Evolutionary conservation across 345 rosid genomes (phyloP), one percentile per base, ranked within the genome.

Genomic region (Salix suchowensis): DNA sequence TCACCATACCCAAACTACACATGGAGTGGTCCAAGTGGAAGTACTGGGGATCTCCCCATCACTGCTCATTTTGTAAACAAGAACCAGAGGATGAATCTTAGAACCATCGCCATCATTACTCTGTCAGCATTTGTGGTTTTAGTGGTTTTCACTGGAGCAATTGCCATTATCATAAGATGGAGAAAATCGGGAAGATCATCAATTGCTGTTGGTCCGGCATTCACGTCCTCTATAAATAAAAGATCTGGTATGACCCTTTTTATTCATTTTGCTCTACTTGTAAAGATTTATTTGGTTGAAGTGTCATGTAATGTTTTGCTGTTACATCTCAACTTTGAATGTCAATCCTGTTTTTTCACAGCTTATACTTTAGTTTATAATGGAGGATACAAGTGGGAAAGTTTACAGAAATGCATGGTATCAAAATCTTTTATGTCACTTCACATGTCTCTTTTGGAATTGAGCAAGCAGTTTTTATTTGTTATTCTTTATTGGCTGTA

Each of bases 141-240:
- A 65, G 66, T 92, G 87, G 93, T 94, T 82, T 78, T 92, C 61
- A 76, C 88, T 86, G 98, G 91, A 77, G 91, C 90, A 78, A 67
- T 92, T 75, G 85, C 86, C 74, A 60, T 94, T 79, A 78, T 90
- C 46, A 70, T 90, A 74, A 92, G 88, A 81, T 92, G 98, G 97
- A 91, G 85, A 83, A 91, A 85, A 81, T 77, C 77, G 82, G 91
- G 96, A 81, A 91, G 88, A 85, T 90, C 92, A 65, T 94, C 97
- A n/a, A 91, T 81, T 86, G 97, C 97, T 73, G 92, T 91, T 78
- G 94, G 95, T 82, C 98, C 97, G 10, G 82, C 85, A 62, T 87
- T 90, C 79, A 72, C 88, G 61, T 85, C 91, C 65, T 87, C 97
- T 28, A 82, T 90, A 68, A 88, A 96, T 88, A 94, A 96, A 89